phyloP scores from a whole-genome alignment of 2,329 filamentous ascomycete species.

The Thermoascus crustaceus region DNA sequence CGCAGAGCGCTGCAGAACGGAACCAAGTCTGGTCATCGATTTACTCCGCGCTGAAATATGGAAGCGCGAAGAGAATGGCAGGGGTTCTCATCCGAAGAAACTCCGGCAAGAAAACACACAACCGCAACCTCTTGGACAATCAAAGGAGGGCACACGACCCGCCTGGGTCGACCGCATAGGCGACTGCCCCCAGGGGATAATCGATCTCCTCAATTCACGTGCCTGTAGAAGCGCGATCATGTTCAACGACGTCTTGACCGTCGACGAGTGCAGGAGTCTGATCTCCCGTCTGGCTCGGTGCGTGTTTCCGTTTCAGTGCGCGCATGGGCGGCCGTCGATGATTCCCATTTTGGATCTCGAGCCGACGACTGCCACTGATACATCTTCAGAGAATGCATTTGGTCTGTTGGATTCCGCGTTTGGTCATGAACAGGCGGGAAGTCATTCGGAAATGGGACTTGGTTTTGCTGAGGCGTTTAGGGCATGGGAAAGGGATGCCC shows the following conservation, averaged over 20 bases:
- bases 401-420: neutral
- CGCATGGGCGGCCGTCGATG: slow-evolving; percentile 43
- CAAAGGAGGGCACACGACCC: too few relatives aligned
- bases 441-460: neutral
- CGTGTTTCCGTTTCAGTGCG: slow-evolving; percentile 43
- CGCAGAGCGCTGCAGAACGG: slow-evolving; percentile 62
- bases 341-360: slow-evolving; percentile 34
- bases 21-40: slow-evolving; percentile 64
- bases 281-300: slow-evolving; percentile 32
- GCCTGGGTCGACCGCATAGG: slow-evolving; percentile 57
- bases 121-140: too few relatives aligned
- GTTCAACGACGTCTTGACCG: slow-evolving; percentile 40
- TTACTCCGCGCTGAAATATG: slow-evolving; percentile 69
- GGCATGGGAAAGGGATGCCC: slow-evolving; percentile 2
- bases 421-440: neutral
- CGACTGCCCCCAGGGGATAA: slow-evolving; percentile 63
- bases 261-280: slow-evolving; percentile 31
- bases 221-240: slow-evolving; percentile 43
- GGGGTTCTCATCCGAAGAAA: slow-evolving; percentile 1
- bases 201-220: slow-evolving; percentile 52
- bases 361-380: neutral
- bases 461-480: slow-evolving; percentile 3
- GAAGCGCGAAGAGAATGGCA: slow-evolving; percentile 47
- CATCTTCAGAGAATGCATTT: neutral
- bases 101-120: too few relatives aligned